Base-by-base conservation (phyloP, 768 basidiomycete genomes). In the Boletus pseudo-olivaceus region DNA sequence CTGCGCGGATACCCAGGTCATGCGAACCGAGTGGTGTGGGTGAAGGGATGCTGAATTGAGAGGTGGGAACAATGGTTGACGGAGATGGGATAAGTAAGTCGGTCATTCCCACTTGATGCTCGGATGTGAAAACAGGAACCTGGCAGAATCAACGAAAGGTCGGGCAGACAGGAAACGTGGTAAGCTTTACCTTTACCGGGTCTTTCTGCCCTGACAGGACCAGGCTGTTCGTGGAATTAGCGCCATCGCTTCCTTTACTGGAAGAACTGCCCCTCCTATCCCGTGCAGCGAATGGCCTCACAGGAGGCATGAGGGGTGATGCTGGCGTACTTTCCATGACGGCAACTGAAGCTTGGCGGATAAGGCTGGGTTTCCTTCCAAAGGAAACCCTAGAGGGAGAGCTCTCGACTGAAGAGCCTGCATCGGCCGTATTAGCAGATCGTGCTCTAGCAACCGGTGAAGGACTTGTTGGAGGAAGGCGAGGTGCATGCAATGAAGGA, bases 11-110 rank as follows among this genome's bases (percentile, higher is more conserved):
- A 53, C 62, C 51, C 45, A 63, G 53, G 57, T 44, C 44, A 58
- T 63, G 50, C 64, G 67, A 41, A 44, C 70, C 73, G 29, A 77
- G 72, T 39, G 68, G 70, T 46, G 71, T 78, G 3, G 76, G 71
- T 15, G 74, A 73, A 34, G 71, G 64, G 15, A 72, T 56, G 54
- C 72, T 75, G 15, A 63, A 66, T 42, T 75, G 76, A 33, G 69
- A 68, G 52, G 57, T 73, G 56, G 72, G 73, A 29, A 68, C 66
- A 20, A 68, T 71, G 29, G 69, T 76, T 34, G 79, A 83, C 9
- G 87, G 88, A 12, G 90, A 90, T 1, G 90, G 88, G 6, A 90
- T 88, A 19, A 89, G 71, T 23, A 91, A 72, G 61, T 90, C 88
- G 14, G 77, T 61, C 69, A 84, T 82, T 32, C 84, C 86, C 17